Base-by-base conservation (phyloP, 116 monocot species). In the Phalaenopsis hybrid region DNA sequence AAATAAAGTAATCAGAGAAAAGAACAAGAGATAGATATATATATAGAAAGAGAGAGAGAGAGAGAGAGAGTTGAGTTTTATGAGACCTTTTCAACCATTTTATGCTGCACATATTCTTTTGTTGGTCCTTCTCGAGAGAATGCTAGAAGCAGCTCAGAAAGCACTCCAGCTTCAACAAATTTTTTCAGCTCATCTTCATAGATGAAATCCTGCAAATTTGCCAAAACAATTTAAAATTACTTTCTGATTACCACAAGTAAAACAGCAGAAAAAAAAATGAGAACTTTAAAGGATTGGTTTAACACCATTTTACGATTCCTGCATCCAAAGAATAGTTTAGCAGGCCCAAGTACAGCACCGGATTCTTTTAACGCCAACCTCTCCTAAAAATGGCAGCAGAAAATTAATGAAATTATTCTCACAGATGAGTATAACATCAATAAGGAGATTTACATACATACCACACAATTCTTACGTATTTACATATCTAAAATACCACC, bases 101-200 rank as follows among this genome's bases (percentile, higher is more conserved):
- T 96, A 83, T 96, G 92, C 86, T 96, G 96, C 79, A 96, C 96
- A 65, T 96, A 96, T 85, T 96, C 88, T 84, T 96, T 96, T 0
- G 84, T 70, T 12, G 90, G 86, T 28, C 94, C 92, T 83, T 96
- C 92, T 18, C 96, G 86, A 57, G 96, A 96, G 86, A 94, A 94
- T n/a, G 96, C 94, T 63, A 96, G 83, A 83, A 90, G 86, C 74
- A 96, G 82, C 79, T 96, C 94, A 84, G 96, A 94, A 63, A 96
- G 76, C 33, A 85, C 92, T 20, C 96, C 94, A 6, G 81, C 67
- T 84, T 94, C 85, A 74, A 85, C 82, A 79, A 92, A 94, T 31
- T 81, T 89, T 11, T 90, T 89, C 83, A 96, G 73, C 81, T 96
- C 96, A 28, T 96, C 96, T 84, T 92, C 94, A 81, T 96, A 96